These are phyloP conservation scores for Polygonum aviculare DNA, from an alignment of 148 eudicot species.

Conservation along the genomic window DNA sequence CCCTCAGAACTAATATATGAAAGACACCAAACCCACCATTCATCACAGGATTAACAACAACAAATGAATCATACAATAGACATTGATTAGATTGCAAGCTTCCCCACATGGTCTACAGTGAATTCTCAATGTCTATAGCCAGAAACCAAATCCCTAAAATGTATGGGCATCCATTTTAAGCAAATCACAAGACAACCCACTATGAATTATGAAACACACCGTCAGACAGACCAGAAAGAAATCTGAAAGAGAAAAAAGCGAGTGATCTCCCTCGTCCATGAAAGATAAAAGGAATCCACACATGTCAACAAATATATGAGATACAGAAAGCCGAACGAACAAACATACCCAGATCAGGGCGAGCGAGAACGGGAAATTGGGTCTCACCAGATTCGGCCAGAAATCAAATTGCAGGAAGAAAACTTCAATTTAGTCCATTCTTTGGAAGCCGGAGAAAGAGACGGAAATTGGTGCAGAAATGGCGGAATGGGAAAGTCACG, in stretches of 20 bases:
- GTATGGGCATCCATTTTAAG: not conserved
- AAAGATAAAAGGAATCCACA: not conserved
- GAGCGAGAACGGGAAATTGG: not conserved
- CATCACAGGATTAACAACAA: not conserved
- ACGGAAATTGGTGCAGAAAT: not conserved
- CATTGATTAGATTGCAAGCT: not conserved
- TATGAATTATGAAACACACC: not conserved
- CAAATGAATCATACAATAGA: not conserved
- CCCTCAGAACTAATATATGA: not conserved
- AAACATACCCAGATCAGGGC: not conserved
- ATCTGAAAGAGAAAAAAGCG: not conserved
- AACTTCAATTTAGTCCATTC: not conserved
- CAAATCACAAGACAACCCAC: not conserved
- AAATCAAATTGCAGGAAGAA: not conserved
- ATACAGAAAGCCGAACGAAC: not conserved
- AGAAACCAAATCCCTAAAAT: not conserved
- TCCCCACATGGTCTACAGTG: not conserved
- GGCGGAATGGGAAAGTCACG: not conserved
- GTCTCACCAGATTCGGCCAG: not conserved
- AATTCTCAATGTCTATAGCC: not conserved
- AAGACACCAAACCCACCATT: not conserved
- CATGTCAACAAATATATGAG: not conserved
- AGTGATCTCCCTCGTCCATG: not conserved
- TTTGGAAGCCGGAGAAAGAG: not conserved
- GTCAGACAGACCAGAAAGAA: not conserved